Evolutionary conservation across 345 rosid species (phyloP).

Genomic region (Salix caprea): DNA sequence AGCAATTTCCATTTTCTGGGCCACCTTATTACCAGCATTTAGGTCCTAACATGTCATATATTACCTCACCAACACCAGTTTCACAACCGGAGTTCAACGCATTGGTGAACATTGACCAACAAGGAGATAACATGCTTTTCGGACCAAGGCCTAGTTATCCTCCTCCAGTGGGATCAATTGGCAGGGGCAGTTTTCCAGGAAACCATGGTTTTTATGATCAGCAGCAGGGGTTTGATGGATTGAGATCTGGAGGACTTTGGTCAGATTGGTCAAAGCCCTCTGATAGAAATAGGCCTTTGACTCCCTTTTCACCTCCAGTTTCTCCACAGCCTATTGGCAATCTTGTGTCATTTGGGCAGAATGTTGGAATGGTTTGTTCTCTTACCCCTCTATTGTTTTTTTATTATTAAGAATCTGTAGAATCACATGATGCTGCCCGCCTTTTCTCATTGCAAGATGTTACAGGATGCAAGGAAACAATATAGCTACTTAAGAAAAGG

Average conservation of each 20-base stretch:
- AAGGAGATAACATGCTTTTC: conserved; percentile 58
- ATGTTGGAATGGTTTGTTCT: conserved; percentile 58
- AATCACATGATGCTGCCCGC: neutral
- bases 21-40: conserved; percentile 66
- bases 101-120: conserved; percentile 58
- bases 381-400: neutral
- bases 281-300: conserved; percentile 59
- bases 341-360: conserved; percentile 59
- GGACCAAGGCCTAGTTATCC: conserved; percentile 71
- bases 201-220: conserved; percentile 65
- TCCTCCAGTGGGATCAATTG: conserved; percentile 63
- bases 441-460: neutral
- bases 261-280: conserved; percentile 73
- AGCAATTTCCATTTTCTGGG: conserved; percentile 68
- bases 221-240: conserved; percentile 69
- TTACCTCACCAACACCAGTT: conserved; percentile 57
- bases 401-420: neutral
- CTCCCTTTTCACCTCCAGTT: conserved; percentile 59
- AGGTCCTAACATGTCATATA: conserved; percentile 66
- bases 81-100: conserved; percentile 60
- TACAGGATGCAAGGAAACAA: neutral
- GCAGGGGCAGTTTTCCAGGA: conserved; percentile 49
- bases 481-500: neutral
- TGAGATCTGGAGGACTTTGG: conserved; percentile 71
- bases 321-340: conserved; percentile 72